Base-by-base conservation (phyloP, 1,284 basidiomycete genomes). In the Volvariella surrecta region DNA sequence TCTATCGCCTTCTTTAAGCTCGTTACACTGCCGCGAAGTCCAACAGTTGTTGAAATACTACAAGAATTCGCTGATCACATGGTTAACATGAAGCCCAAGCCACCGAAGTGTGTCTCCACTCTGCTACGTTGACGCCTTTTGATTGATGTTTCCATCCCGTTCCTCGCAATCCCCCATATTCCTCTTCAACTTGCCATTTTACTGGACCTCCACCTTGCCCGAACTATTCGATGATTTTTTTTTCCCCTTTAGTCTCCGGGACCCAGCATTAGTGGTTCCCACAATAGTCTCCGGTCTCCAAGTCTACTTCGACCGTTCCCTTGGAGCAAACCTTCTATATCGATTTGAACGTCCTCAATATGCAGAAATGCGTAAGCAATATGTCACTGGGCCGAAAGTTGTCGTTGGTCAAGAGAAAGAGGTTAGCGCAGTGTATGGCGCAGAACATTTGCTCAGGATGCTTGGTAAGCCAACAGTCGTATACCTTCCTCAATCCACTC, bases 341-440 rank as follows among this genome's bases (percentile, higher is more conserved):
- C 80, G 92, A 9, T 94, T 96, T 52, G 95, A 99, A 61, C 76
- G 95, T 16, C 81, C 82, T 9, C 95, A 99, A 59, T 98, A 96
- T 54, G 82, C 87, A 3, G 80, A 88, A 38, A 76, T 90, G 19
- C 76, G 89, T 32, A 83, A 87, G 54, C 69, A 76, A 50, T 89
- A 83, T 53, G 77, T 86, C 52, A 84, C 82, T 11, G 79, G 83
- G 0, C 80, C 75, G 37, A 73, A 76, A 30, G 83, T 87, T 17
- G 63, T 73, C 43, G 66, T 82, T 3, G 84, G 80, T 2, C 70
- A 79, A 50, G 84, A 88, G 56, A 86, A 83, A 58, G 84, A 91
- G 52, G 89, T 96, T 78, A 92, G 89, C 58, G 71, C 79, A 43
- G 75, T 97, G 15, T 99, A 99, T 56, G 96, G 95, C 0, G 92